Percentiles rank a stretch among this genome's conserved stretches.
Conservation (phyloP, 129 eudicot genomes). For the Chrysanthemum seticuspe region DNA sequence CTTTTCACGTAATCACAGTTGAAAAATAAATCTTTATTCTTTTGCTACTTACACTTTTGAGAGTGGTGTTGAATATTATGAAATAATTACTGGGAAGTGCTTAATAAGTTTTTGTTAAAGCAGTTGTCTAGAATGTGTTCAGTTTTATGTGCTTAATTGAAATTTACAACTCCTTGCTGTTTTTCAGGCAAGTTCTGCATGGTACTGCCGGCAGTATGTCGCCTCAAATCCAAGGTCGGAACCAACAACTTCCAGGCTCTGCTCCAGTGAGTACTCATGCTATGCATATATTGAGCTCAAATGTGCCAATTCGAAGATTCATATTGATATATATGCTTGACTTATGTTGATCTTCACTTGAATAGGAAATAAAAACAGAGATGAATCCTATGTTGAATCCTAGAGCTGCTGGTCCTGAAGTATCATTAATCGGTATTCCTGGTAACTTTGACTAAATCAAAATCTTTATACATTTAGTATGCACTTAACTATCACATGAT, state of each 20-base stretch:
- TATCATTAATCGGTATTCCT: conserved; percentile 88
- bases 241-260: conserved; percentile 90
- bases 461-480: too few relatives aligned
- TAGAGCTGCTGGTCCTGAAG: conserved; percentile 82
- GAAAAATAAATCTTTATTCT: not conserved
- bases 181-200: conserved; percentile 88
- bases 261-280: conserved; percentile 54
- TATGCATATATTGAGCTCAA: too few relatives aligned
- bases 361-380: conserved; percentile 90
- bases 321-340: not conserved
- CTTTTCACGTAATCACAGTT: not conserved
- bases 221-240: conserved; percentile 84
- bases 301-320: not conserved
- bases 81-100: not conserved
- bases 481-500: conserved; percentile 5
- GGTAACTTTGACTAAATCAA: conserved; percentile 38
- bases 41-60: not conserved
- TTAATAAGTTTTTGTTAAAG: not conserved
- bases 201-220: conserved; percentile 86
- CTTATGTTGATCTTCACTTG: not conserved
- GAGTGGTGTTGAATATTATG: not conserved
- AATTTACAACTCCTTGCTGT: not conserved
- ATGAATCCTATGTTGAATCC: conserved; percentile 82
- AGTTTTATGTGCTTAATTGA: not conserved
- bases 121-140: conserved; percentile 6